Percentiles rank a stretch among this genome's conserved stretches.
phyloP scores from a whole-genome alignment of 192 early-diverging fungal genomes.

The Backusella liffmaniae region DNA sequence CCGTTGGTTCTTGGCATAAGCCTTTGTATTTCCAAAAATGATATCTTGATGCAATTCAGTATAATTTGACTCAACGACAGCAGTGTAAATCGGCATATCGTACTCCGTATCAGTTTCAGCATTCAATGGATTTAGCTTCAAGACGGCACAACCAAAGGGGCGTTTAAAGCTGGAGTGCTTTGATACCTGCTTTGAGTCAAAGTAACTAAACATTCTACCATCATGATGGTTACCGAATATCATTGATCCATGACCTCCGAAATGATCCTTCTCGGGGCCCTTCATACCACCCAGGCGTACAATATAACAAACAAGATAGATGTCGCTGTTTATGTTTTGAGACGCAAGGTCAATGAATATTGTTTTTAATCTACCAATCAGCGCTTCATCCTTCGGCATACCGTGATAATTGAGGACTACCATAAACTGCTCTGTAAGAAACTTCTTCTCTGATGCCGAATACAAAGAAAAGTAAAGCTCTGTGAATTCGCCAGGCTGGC shows the following conservation, averaged over 20 bases:
- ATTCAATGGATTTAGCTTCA: slow-evolving; percentile 38
- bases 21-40: slow-evolving; percentile 44
- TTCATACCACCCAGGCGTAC: slow-evolving; percentile 65
- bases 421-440: slow-evolving; percentile 61
- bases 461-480: slow-evolving; percentile 65
- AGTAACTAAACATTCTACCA: slow-evolving; percentile 11
- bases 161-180: slow-evolving; percentile 34
- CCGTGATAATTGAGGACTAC: slow-evolving; percentile 57
- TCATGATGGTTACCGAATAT: slow-evolving; percentile 16
- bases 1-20: slow-evolving; percentile 40
- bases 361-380: slow-evolving; percentile 47
- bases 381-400: slow-evolving; percentile 44
- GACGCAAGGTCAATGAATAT: slow-evolving; percentile 59
- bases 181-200: not conserved
- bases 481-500: slow-evolving; percentile 56
- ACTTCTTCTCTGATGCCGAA: slow-evolving; percentile 38
- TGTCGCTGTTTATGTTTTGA: slow-evolving; percentile 47
- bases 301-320: slow-evolving; percentile 64
- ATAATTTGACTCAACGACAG: slow-evolving; percentile 49
- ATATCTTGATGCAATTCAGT: slow-evolving; percentile 55
- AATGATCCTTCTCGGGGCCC: slow-evolving; percentile 38
- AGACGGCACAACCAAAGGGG: slow-evolving; percentile 65
- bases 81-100: slow-evolving; percentile 52
- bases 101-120: slow-evolving; percentile 29
- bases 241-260: slow-evolving; percentile 23